Evolutionary conservation across 2,329 filamentous ascomycete genomes (phyloP).

Genomic region (Chrysosporium queenslandicum): DNA sequence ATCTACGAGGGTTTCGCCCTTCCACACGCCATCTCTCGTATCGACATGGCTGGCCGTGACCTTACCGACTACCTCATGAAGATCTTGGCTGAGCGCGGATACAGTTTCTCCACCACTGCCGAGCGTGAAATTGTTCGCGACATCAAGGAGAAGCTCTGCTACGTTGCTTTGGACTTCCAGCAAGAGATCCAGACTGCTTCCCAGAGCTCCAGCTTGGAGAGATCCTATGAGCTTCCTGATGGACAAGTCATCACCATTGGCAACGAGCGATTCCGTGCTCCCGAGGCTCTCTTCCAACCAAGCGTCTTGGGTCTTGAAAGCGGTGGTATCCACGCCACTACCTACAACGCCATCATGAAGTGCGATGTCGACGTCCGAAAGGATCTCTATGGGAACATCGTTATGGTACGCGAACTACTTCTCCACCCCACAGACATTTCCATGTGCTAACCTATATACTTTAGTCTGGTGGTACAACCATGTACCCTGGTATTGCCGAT

Average conservation of each 20-base stretch:
- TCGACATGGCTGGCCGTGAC: constrained; percentile 99
- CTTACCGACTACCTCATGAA: constrained; percentile 99
- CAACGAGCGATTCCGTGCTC: constrained; percentile 99
- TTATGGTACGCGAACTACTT: constrained; percentile 66
- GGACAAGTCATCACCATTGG: constrained; percentile 99
- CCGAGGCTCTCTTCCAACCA: constrained; percentile 99
- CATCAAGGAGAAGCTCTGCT: constrained; percentile 99
- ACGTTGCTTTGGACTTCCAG: constrained; percentile 99
- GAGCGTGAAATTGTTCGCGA: constrained; percentile 99
- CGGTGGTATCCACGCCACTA: constrained; percentile 98
- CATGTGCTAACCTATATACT: constrained; percentile 11
- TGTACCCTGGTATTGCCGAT: constrained; percentile 99
- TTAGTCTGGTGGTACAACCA: constrained; percentile 99
- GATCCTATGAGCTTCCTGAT: constrained; percentile 99
- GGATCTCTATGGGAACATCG: constrained; percentile 99
- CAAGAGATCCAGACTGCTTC: constrained; percentile 99
- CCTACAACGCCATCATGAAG: constrained; percentile 99
- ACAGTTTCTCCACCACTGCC: constrained; percentile 99
- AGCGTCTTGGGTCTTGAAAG: constrained; percentile 95
- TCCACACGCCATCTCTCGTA: constrained; percentile 98
- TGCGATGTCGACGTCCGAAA: constrained; percentile 99
- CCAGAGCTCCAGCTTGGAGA: constrained; percentile 97
- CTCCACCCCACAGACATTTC: not conserved
- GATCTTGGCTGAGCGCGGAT: constrained; percentile 98
- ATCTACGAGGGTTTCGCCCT: constrained; percentile 99